These are phyloP conservation scores for Colletotrichum paranaense DNA, from an alignment of 2,329 filamentous ascomycete species.

Conservation along the genomic window DNA sequence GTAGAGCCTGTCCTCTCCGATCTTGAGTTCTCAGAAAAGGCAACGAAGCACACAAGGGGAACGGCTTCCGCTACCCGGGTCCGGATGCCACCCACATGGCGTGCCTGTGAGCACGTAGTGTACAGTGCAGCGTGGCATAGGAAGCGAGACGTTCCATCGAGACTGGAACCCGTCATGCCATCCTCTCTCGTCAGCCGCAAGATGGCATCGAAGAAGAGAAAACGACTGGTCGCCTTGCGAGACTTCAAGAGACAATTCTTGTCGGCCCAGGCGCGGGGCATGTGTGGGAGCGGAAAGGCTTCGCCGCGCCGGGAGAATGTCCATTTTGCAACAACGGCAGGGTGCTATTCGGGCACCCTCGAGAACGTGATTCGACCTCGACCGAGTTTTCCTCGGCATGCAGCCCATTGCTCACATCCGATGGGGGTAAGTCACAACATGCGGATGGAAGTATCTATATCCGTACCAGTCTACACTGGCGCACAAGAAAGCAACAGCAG, in stretches of 20 bases:
- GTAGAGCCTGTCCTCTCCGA: conserved; percentile 14
- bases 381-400: background rate
- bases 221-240: background rate
- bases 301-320: background rate
- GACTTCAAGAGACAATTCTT: background rate
- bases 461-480: too few species aligned
- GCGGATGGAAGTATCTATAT: background rate
- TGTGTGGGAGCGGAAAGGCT: background rate
- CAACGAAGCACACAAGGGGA: conserved; percentile 9
- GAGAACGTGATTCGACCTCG: background rate
- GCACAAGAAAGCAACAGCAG: background rate
- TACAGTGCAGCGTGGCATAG: conserved; percentile 2
- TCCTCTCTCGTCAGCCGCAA: conserved; percentile 20
- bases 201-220: background rate
- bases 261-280: background rate
- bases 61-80: conserved; percentile 25
- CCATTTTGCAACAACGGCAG: background rate
- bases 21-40: background rate
- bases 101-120: conserved; percentile 20
- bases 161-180: conserved; percentile 10
- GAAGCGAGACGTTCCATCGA: background rate
- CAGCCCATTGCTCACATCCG: background rate
- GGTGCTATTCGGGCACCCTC: background rate
- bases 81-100: conserved; percentile 25
- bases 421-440: background rate